phyloP scores from a whole-genome alignment of 176 grass and related monocot species.

The sorghum (Sorghum bicolor) region DNA sequence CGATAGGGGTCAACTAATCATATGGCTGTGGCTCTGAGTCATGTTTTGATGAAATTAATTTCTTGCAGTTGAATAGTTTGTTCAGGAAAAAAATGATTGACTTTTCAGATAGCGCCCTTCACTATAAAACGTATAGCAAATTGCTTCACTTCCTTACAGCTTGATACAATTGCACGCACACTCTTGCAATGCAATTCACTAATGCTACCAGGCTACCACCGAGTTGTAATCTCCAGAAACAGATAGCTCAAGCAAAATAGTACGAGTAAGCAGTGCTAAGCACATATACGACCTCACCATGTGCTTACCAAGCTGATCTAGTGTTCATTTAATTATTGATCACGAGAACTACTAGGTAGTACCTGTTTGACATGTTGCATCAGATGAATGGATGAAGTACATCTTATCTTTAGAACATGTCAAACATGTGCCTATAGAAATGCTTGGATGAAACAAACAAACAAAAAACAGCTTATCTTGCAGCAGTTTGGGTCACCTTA shows the following conservation, averaged over 20 bases:
- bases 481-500: slow-evolving; percentile 34
- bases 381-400: neutral
- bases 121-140: neutral
- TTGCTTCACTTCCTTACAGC: neutral
- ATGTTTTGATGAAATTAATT: neutral
- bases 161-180: neutral
- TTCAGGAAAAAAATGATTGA: neutral
- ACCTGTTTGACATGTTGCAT: neutral
- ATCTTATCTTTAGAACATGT: neutral
- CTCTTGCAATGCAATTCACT: neutral
- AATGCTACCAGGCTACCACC: neutral
- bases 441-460: neutral
- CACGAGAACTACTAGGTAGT: neutral
- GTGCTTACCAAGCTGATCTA: neutral
- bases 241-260: neutral
- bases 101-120: neutral
- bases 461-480: neutral
- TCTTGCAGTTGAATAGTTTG: neutral
- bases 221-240: neutral
- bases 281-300: neutral
- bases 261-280: neutral
- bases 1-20: neutral
- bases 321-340: neutral
- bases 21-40: neutral
- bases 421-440: neutral